phyloP scores from a whole-genome alignment of 2,329 filamentous ascomycete genomes.

The Pyrenochaeta sp. region DNA sequence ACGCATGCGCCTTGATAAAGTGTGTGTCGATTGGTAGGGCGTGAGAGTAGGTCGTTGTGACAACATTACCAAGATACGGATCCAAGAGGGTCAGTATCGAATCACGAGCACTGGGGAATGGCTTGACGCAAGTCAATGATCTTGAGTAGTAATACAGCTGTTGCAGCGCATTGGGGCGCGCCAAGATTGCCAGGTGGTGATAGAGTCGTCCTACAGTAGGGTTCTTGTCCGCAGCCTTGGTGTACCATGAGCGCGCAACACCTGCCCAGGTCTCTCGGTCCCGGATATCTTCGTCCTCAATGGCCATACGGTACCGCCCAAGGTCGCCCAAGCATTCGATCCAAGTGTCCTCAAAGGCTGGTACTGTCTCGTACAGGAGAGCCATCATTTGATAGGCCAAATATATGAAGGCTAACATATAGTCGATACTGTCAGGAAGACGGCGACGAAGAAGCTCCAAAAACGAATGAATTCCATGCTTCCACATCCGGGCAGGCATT shows the following conservation, averaged over 20 bases:
- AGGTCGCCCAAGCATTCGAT: constrained; percentile 92
- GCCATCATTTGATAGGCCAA: constrained; percentile 91
- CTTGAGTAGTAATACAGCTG: constrained; percentile 79
- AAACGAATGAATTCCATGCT: constrained; percentile 87
- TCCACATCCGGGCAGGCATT: constrained; percentile 95
- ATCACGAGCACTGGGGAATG: constrained; percentile 73
- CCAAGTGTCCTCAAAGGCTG: constrained; percentile 86
- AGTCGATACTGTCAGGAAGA: constrained; percentile 79
- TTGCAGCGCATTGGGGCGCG: constrained; percentile 72
- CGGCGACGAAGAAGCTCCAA: constrained; percentile 73
- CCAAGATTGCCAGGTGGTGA: constrained; percentile 85
- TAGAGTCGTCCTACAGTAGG: constrained; percentile 82
- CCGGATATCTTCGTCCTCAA: constrained; percentile 80
- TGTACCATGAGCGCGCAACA: constrained; percentile 82
- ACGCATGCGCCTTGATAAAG: constrained; percentile 71
- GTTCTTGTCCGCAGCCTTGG: constrained; percentile 77
- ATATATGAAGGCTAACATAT: constrained; percentile 92
- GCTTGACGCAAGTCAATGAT: constrained; percentile 71
- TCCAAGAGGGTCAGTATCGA: constrained; percentile 74
- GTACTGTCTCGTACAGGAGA: constrained; percentile 83
- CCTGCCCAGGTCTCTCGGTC: constrained; percentile 84
- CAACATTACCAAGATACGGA: constrained; percentile 54
- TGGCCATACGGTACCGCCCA: constrained; percentile 86
- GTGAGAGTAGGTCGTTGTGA: constrained; percentile 37
- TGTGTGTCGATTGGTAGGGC: constrained; percentile 62